These are phyloP conservation scores for Aspergillus kassunensis DNA, from an alignment of 495 filamentous ascomycete genomes.

Conservation along the genomic window DNA sequence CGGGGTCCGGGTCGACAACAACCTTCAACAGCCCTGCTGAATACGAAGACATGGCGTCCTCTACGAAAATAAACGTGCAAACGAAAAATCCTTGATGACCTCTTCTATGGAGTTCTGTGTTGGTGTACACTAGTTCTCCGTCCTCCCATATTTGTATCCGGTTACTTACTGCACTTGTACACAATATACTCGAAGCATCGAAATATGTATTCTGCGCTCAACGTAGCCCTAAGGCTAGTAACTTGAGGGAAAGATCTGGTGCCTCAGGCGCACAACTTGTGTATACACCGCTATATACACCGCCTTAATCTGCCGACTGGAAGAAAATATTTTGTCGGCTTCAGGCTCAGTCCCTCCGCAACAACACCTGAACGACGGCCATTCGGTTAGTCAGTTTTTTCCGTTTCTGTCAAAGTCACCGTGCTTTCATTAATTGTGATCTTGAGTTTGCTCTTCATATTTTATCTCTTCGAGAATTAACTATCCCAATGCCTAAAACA, in stretches of 20 bases:
- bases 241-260: no score
- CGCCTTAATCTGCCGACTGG: slow-evolving; percentile 22
- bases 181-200: not conserved
- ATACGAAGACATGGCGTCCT: slow-evolving; percentile 9
- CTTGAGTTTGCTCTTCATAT: not conserved
- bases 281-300: slow-evolving; percentile 19
- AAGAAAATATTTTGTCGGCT: slow-evolving; percentile 25
- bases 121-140: no score
- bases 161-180: not conserved
- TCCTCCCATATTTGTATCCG: no score
- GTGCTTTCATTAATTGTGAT: not conserved
- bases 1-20: slow-evolving; percentile 13
- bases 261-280: slow-evolving; percentile 7
- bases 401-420: not conserved
- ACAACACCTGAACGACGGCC: not conserved
- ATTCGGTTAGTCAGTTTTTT: not conserved
- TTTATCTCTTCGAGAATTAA: not conserved
- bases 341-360: not conserved
- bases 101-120: not conserved
- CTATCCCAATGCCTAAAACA: slow-evolving; percentile 28
- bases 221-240: no score
- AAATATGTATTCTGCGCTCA: no score
- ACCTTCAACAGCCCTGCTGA: slow-evolving; percentile 16
- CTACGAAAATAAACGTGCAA: slow-evolving; percentile 13
- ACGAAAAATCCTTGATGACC: slow-evolving; percentile 9